phyloP scores from a whole-genome alignment of 805 yeast genomes.

The Priceomyces fermenticarens region DNA sequence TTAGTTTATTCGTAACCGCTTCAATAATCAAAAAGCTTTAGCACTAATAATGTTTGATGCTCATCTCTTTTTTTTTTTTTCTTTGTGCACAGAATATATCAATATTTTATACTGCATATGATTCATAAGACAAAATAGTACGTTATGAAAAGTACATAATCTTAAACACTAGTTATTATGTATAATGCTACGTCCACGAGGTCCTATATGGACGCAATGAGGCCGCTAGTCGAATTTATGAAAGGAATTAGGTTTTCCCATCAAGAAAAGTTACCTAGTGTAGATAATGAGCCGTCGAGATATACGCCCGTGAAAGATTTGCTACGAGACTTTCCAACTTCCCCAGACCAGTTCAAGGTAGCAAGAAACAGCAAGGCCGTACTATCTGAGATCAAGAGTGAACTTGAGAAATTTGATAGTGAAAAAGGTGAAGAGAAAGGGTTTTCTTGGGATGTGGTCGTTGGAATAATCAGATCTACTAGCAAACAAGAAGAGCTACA shows the following conservation, averaged over 20 bases:
- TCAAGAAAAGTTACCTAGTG: conserved; percentile 28
- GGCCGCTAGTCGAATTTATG: conserved; percentile 56
- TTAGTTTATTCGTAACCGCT: too few species aligned
- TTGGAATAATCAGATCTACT: conserved; percentile 32
- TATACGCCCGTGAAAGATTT: conserved; percentile 26
- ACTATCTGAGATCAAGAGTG: conserved; percentile 21
- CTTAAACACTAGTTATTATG: neutral
- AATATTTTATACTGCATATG: too few species aligned
- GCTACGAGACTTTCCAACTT: conserved; percentile 38
- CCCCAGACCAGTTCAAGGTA: conserved; percentile 21
- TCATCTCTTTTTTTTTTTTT: conserved; percentile 2
- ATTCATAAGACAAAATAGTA: too few species aligned
- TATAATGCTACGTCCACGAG: conserved; percentile 59
- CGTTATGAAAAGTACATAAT: too few species aligned
- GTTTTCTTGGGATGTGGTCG: conserved; percentile 19
- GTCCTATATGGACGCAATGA: conserved; percentile 79
- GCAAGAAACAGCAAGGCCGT: conserved; percentile 18
- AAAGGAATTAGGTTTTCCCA: conserved; percentile 20
- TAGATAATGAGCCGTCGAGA: conserved; percentile 32
- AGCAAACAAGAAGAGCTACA: conserved; percentile 65
- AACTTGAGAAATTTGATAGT: conserved; percentile 31
- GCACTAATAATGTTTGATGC: neutral
- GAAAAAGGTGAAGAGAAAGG: conserved; percentile 31
- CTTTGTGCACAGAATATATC: too few species aligned
- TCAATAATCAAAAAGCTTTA: too few species aligned